Base-by-base conservation (phyloP, 2,329 filamentous ascomycete genomes). In the Paecilomyces dactylethromorphus region DNA sequence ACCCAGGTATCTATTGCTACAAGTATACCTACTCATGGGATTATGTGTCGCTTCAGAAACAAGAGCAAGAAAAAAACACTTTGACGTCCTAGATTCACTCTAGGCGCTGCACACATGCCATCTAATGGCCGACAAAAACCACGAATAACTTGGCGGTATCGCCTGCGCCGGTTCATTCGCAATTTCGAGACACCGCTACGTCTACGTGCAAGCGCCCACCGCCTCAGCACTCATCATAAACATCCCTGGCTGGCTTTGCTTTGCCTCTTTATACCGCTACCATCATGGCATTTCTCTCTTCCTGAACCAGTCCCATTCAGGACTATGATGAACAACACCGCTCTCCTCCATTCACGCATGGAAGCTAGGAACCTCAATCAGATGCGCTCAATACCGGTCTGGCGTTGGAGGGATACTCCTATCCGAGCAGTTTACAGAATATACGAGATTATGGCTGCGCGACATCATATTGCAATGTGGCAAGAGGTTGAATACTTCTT, bases 401-500 rank as follows among this genome's bases (percentile, higher is more conserved):
- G 63, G 64, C 59, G 63, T 51, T 59, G 61, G 39, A 62, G 67
- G 26, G 67, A 68, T 55, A 68, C 67, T 13, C 61, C 66, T 8
- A 21, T 66, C 8, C 62, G 65, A 21, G 68, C 65, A 5, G 58
- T 70, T 12, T 68, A 68, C 56, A 66, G 68, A 15, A 60, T 69
- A 21, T 70, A 68, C 51, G 67, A 70, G 53, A 59, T 59, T 49
- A 62, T 68, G 57, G 58, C 58, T 4, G 62, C 65, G 3, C 57
- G 61, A n/a, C 60, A 66, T 7, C 63, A 65, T 51, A 56, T 57
- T 8, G 53, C 61, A 3, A 62, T 68, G 13, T 63, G 64, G 33
- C 54, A 53, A 7, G 66, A 68, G 58, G 63, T 62, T 2, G 63
- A 68, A 31, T 71, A 71, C 53, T 68, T 70, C 53, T 71, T 64